Evolutionary conservation across 352 stramenopile genomes (phyloP), one percentile per base, ranked within the genome.

Genomic region (Aphanomyces astaci): DNA sequence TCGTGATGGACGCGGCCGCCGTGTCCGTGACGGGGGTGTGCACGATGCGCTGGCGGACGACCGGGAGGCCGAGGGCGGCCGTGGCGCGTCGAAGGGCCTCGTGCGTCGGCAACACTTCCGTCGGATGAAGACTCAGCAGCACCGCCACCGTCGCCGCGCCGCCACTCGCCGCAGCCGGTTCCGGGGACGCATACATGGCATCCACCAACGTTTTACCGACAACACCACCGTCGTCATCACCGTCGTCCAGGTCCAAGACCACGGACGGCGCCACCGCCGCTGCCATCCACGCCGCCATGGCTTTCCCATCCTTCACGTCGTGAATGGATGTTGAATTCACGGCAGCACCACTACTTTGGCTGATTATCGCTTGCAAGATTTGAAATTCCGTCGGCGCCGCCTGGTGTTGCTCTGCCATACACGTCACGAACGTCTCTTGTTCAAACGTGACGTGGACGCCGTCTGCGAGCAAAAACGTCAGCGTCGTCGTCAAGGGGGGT

Each of bases 1-100:
- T 65, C n/a, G 56, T 65, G 22, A 65, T 51, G 19, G 56, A 33
- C 56, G 56, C 56, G 19, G 56, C 56, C 22, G 46, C 56, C 1
- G 24, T 13, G 25, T 65, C 56, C 7, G 28, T 2, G 2, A 15
- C 36, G 2, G n/a, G 31, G 7, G 54, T 19, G 3, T 28, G 9
- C 11, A 52, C 11, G 32, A 65, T 2, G 4, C 3, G 9, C 13
- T 46, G 25, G 11, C 7, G 22, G 10, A 53, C 36, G 0, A 40
- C 5, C 1, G 56, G 56, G 2, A 65, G 10, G 28, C n/a, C 28
- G 7, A 2, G 15, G 7, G 5, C 5, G 19, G 19, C 25, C 15
- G 11, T 22, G 32, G 56, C 56, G 15, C 19, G 22, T 3, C 22
- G 7, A n/a, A 65, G 32, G 22, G 56, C 56, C 3, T 54, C 24